A percentile compares a stretch with the other conserved stretches of the same genome.
phyloP scores from a whole-genome alignment of 2,329 filamentous ascomycete genomes.

The Scedosporium minutisporum region DNA sequence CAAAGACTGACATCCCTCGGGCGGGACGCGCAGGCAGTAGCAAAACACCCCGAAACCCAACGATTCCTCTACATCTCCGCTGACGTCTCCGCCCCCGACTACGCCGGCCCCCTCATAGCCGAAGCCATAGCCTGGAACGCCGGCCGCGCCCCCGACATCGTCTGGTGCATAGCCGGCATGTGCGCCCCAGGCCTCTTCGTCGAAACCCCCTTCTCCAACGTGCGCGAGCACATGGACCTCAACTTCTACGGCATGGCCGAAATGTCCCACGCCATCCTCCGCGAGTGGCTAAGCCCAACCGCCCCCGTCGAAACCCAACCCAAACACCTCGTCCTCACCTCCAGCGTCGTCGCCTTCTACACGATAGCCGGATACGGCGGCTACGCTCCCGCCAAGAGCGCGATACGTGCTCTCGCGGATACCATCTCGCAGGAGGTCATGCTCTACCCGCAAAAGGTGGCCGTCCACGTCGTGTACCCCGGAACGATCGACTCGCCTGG shows the following conservation, averaged over 20 bases:
- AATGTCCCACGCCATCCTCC: slow-evolving; percentile 71
- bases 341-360: slow-evolving; percentile 65
- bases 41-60: slow-evolving; percentile 56
- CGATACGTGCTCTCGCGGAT: slow-evolving; percentile 74
- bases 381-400: slow-evolving; percentile 79
- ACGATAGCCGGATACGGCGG: slow-evolving; percentile 72
- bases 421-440: slow-evolving; percentile 74
- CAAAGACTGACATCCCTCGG: slow-evolving; percentile 1
- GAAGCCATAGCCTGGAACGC: slow-evolving; percentile 74
- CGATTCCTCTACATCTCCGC: slow-evolving; percentile 76
- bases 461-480: slow-evolving; percentile 74
- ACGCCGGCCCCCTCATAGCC: slow-evolving; percentile 59
- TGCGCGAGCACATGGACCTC: slow-evolving; percentile 77
- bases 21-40: slow-evolving; percentile 42
- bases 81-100: slow-evolving; percentile 63
- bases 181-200: slow-evolving; percentile 67
- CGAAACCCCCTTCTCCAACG: slow-evolving; percentile 56
- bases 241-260: slow-evolving; percentile 85
- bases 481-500: slow-evolving; percentile 75
- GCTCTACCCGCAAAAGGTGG: slow-evolving; percentile 75
- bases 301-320: slow-evolving; percentile 35
- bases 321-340: slow-evolving; percentile 81
- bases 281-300: slow-evolving; percentile 57
- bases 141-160: slow-evolving; percentile 63
- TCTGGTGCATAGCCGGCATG: slow-evolving; percentile 82